Evolutionary conservation across 345 rosid genomes (phyloP).

Genomic region (Aethionema arabicum): DNA sequence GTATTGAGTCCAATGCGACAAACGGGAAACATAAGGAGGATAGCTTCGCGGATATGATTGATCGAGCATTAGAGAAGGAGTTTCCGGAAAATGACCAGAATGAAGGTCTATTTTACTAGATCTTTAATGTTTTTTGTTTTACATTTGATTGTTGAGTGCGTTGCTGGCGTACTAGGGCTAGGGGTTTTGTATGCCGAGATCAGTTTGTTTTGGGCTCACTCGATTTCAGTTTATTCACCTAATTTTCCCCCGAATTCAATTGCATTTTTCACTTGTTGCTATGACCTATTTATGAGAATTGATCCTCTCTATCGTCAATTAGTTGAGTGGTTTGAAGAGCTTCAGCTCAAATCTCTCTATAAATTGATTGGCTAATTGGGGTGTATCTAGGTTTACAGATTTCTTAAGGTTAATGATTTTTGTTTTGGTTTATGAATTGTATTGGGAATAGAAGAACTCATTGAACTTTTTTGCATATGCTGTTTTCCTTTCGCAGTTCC

Average conservation of each 20-base stretch:
- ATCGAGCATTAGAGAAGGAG: slow-evolving; percentile 87
- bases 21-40: slow-evolving; percentile 55
- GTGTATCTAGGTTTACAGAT: slow-evolving; percentile 26
- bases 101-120: slow-evolving; percentile 56
- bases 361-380: not conserved
- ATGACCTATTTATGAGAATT: not conserved
- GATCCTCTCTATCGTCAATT: slow-evolving; percentile 19
- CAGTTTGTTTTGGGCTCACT: slow-evolving; percentile 21
- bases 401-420: slow-evolving; percentile 4
- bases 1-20: slow-evolving; percentile 42
- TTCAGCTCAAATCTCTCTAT: not conserved
- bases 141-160: slow-evolving; percentile 4
- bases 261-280: not conserved
- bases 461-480: not conserved
- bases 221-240: not conserved
- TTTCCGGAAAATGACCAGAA: slow-evolving; percentile 79
- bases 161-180: slow-evolving; percentile 38
- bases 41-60: slow-evolving; percentile 83
- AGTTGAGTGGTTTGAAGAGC: slow-evolving; percentile 8
- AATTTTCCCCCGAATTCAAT: not conserved
- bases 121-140: slow-evolving; percentile 37
- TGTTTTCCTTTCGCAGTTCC: slow-evolving; percentile 47
- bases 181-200: slow-evolving; percentile 39
- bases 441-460: slow-evolving; percentile 9
- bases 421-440: slow-evolving; percentile 17